phyloP scores from a whole-genome alignment of 306 rosid genomes.

The Phaseolus lunatus region DNA sequence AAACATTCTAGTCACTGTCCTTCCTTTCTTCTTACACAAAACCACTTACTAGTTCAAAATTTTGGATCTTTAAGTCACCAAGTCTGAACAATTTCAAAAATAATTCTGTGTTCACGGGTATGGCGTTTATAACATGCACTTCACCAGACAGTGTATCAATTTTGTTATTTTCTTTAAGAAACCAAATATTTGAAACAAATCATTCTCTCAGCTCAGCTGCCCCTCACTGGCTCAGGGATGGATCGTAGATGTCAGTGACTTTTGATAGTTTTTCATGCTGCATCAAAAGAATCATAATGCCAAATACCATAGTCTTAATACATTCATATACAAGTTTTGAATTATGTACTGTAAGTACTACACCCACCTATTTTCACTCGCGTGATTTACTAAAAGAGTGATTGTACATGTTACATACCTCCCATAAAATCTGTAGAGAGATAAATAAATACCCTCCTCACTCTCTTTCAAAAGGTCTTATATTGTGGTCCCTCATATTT shows the following conservation, averaged over 20 bases:
- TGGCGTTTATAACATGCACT: background rate
- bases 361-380: too few species aligned
- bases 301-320: background rate
- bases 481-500: background rate
- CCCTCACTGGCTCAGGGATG: background rate
- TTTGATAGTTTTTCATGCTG: background rate
- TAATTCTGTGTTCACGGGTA: background rate
- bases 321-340: too few species aligned
- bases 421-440: background rate
- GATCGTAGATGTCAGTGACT: background rate
- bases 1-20: background rate
- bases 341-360: too few species aligned
- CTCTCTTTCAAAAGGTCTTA: background rate
- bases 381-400: background rate
- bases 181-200: background rate
- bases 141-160: background rate
- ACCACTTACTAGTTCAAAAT: background rate
- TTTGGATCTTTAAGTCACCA: background rate
- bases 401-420: background rate
- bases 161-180: background rate
- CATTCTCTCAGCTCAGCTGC: background rate
- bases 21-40: background rate
- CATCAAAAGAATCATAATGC: background rate
- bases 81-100: background rate
- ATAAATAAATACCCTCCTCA: background rate